Base-by-base conservation (phyloP, 805 yeast species). In the Ogataea pilisensis region DNA sequence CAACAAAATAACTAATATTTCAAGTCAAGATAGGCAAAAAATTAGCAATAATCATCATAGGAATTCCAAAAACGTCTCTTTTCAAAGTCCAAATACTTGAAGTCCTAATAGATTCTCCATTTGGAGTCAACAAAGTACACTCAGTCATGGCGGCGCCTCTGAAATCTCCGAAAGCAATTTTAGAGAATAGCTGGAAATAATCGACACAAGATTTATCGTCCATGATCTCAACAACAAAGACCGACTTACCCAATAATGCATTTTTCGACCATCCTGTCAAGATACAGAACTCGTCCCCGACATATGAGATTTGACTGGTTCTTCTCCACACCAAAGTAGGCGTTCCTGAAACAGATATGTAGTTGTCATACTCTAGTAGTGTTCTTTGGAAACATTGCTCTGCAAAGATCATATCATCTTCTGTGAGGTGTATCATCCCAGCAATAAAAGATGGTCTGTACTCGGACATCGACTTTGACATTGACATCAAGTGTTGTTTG, bases 301-400 rank as follows among this genome's bases (percentile, higher is more conserved):
- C 95, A 45, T 90, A 91, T 0, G 96, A 93, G 11, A 91, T 85
- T 60, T 91, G 96, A 8, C 96, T 96, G 1, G 96, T 89, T 39
- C 98, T 73, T 50, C 99, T 70, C 98, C 98, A 91, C 3, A 89
- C 91, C 18, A 91, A 76, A 0, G 96, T 89, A 2, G 98, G 98
- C 0, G 97, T 91, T 0, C 97, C 97, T 26, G 88, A 79, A 17
- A 85, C 79, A 18, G 80, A 73, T 30, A 93, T 84, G 58, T 86
- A 85, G 60, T 82, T 85, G 45, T 88, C 90, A 60, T 89, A 91
- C 45, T 95, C 96, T 33, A 91, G 66, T 28, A 91, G 66, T 0
- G 98, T 89, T 34, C 99, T 69, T 62, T 91, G 98, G 65, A 90
- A 91, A 53, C 96, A 86, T 65, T 91, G 95, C 58, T 91, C 99